These are phyloP conservation scores for Pseudopithomyces chartarum DNA, from an alignment of 2,329 filamentous ascomycete genomes.

Conservation along the genomic window DNA sequence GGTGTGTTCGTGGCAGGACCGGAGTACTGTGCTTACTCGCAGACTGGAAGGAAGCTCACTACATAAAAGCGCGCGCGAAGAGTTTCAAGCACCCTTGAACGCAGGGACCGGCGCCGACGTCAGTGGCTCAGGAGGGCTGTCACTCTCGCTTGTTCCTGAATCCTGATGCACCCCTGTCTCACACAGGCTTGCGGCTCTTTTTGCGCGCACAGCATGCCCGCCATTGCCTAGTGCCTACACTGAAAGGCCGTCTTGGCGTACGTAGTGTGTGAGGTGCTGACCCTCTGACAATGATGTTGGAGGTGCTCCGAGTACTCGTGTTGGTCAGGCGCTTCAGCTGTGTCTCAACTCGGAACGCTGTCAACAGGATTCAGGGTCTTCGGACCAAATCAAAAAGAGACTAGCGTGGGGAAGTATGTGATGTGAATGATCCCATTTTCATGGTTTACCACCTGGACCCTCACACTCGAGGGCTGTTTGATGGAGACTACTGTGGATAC, in stretches of 20 bases:
- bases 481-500: no score
- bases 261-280: not conserved
- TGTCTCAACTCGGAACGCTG: conserved; percentile 25
- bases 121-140: conserved; percentile 19
- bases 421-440: no score
- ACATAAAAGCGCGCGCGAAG: conserved; percentile 10
- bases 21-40: no score
- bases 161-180: not conserved
- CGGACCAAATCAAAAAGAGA: not conserved
- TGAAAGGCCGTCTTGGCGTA: not conserved
- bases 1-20: no score
- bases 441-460: no score
- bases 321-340: conserved; percentile 18
- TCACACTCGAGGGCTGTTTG: no score
- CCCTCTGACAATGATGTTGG: not conserved
- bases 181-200: not conserved
- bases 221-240: not conserved
- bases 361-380: not conserved
- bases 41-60: no score
- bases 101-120: conserved; percentile 32
- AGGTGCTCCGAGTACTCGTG: not conserved
- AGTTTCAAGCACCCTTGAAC: conserved; percentile 20
- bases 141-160: conserved; percentile 6
- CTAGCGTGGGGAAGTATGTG: not conserved
- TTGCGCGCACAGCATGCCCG: not conserved